These are phyloP conservation scores for Pichia rugopelliculosa DNA, from an alignment of 805 yeast species.

Conservation along the genomic window DNA sequence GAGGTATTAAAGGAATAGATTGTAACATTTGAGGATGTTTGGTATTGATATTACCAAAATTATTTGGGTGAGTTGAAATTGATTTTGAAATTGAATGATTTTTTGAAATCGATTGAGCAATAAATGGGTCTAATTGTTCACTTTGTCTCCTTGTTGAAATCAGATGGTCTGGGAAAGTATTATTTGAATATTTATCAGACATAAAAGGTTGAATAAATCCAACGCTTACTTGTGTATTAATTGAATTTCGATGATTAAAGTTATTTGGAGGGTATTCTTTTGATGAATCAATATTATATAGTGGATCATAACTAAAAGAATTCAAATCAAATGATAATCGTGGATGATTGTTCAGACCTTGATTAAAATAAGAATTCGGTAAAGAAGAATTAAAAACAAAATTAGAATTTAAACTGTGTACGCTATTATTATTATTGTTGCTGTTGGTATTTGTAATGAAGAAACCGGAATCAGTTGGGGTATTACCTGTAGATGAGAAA, in stretches of 20 bases:
- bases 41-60: neutral
- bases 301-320: neutral
- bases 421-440: neutral
- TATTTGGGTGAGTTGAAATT: neutral
- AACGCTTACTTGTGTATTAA: neutral
- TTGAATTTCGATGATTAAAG: neutral
- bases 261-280: constrained; percentile 17
- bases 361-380: neutral
- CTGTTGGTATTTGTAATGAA: neutral
- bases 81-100: neutral
- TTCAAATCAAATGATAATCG: constrained; percentile 1
- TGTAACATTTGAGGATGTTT: constrained; percentile 5
- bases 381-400: neutral
- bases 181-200: constrained; percentile 20
- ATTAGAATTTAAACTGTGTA: neutral
- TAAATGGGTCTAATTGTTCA: constrained; percentile 44
- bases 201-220: constrained; percentile 21
- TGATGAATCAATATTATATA: neutral
- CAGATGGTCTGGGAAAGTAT: constrained; percentile 20
- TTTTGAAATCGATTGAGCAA: constrained; percentile 20
- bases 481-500: neutral
- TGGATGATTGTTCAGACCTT: neutral
- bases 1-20: constrained; percentile 1
- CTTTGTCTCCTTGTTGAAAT: constrained; percentile 35
- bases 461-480: neutral